Percentiles rank a stretch among this genome's conserved stretches.
These are phyloP conservation scores for Erigeron canadensis DNA, from an alignment of 129 eudicot species.

Conservation along the genomic window DNA sequence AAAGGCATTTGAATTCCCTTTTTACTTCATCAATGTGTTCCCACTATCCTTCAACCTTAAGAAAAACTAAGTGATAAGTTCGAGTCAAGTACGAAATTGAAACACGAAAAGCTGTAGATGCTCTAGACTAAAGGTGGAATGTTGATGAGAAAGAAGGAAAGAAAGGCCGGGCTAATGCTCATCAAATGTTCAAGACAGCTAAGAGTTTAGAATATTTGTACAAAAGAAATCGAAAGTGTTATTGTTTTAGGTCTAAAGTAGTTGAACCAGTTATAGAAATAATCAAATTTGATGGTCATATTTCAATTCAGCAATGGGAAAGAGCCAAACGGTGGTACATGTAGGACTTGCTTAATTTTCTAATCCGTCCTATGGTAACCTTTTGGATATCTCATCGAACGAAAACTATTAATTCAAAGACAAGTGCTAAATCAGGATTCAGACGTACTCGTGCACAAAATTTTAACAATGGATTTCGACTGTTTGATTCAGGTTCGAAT, in stretches of 20 bases:
- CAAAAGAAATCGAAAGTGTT: constrained; percentile 1
- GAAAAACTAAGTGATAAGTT: neutral
- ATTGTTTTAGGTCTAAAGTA: constrained; percentile 15
- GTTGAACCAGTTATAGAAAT: constrained; percentile 22
- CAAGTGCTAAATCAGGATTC: too few species aligned
- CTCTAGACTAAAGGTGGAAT: too few species aligned
- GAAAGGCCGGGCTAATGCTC: neutral
- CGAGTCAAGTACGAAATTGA: constrained; percentile 13
- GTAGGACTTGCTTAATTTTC: neutral
- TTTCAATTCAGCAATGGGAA: neutral
- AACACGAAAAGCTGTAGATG: constrained; percentile 3
- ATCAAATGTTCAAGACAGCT: constrained; percentile 23
- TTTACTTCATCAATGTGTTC: constrained; percentile 16
- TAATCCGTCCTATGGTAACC: too few species aligned
- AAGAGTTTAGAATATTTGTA: constrained; percentile 19
- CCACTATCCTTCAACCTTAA: constrained; percentile 17
- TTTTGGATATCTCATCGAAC: neutral
- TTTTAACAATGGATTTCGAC: too few species aligned
- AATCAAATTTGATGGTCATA: constrained; percentile 15
- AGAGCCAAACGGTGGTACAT: constrained; percentile 1
- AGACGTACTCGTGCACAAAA: too few species aligned
- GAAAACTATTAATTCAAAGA: too few species aligned
- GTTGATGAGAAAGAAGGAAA: neutral
- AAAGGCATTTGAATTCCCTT: neutral
- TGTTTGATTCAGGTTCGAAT: too few species aligned